phyloP scores from a whole-genome alignment of 345 rosid species.

The Erucastrum elatum region DNA sequence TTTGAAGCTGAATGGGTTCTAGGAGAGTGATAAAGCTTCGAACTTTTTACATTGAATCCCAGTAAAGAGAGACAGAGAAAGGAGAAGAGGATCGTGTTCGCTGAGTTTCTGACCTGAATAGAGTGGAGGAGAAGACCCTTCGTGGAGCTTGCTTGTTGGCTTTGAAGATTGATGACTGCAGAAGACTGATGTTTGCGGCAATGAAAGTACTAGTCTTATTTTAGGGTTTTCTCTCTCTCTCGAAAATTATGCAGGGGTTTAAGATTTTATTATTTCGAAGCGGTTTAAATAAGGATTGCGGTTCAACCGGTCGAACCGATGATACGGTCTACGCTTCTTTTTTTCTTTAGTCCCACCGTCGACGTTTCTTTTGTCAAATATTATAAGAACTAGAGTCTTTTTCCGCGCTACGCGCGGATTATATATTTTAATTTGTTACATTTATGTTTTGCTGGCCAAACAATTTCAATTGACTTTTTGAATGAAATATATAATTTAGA shows the following conservation, averaged over 20 bases:
- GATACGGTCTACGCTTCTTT: neutral
- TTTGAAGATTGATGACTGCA: slow-evolving; percentile 23
- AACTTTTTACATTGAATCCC: neutral
- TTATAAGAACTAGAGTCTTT: too few relatives aligned
- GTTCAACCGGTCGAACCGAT: neutral
- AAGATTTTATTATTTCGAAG: neutral
- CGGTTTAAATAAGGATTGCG: neutral
- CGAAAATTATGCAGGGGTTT: slow-evolving; percentile 5
- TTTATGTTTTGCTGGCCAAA: too few relatives aligned
- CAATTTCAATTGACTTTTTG: too few relatives aligned
- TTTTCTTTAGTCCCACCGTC: too few relatives aligned
- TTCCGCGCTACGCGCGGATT: too few relatives aligned
- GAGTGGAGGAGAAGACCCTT: neutral
- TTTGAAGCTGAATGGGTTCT: neutral
- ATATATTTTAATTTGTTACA: too few relatives aligned
- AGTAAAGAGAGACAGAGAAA: neutral
- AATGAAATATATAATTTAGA: too few relatives aligned
- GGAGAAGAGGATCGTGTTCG: neutral
- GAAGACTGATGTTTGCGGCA: slow-evolving; percentile 12
- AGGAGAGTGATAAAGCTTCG: slow-evolving; percentile 19
- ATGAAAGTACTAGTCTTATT: neutral
- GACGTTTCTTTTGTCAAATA: too few relatives aligned
- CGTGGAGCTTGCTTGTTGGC: slow-evolving; percentile 8
- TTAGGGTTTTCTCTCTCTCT: slow-evolving; percentile 24
- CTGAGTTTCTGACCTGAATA: slow-evolving; percentile 23